Evolutionary conservation across 306 rosid species (phyloP), one percentile per base, ranked within the genome.

Genomic region (Castanopsis chinensis): DNA sequence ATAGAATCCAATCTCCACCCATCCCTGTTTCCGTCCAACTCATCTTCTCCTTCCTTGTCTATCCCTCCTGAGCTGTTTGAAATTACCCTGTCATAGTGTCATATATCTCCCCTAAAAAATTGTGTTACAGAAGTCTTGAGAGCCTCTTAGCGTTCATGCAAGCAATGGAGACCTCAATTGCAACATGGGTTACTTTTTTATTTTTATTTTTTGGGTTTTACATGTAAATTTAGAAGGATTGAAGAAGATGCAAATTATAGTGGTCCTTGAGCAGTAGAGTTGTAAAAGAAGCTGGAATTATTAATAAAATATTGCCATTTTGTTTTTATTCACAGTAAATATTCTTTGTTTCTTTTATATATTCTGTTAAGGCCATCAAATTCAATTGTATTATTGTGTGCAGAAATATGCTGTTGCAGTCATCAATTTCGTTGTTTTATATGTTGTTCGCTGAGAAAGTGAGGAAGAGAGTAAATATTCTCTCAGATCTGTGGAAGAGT

Each of bases 61-160:
- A 92, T 95, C 97, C 99, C 99, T 95, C 97, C 91, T 95, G 99
- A 95, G 99, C 99, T 95, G 60, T 83, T 84, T 60, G 67, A 59
- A 55, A 33, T 84, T 78, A 80, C 61, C 59, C 21, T 5, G 14
- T 4, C 64, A 52, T 71, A 30, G 14, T 5, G 21, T 4, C 49
- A 27, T 71, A 33, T 45, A 51, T 35, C 51, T 19, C 37, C 7
- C 59, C 35, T 21, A 20, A 49, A 20, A 15, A 45, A 51, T 23
- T 25, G 59, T 37, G 32, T 49, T 2, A 17, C 3, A 35, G 7
- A 19, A 68, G 52, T 30, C 71, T 19, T 68, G 27, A 68, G 52
- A 19, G 25, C 52, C 49, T 19, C 72, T 17, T 71, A 12, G 75
- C 25, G 21, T 27, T 71, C 58, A 71, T 43, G 35, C 58, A 51